Evolutionary conservation across 352 stramenopile genomes (phyloP).

Genomic region (Phytophthora hibernalis): DNA sequence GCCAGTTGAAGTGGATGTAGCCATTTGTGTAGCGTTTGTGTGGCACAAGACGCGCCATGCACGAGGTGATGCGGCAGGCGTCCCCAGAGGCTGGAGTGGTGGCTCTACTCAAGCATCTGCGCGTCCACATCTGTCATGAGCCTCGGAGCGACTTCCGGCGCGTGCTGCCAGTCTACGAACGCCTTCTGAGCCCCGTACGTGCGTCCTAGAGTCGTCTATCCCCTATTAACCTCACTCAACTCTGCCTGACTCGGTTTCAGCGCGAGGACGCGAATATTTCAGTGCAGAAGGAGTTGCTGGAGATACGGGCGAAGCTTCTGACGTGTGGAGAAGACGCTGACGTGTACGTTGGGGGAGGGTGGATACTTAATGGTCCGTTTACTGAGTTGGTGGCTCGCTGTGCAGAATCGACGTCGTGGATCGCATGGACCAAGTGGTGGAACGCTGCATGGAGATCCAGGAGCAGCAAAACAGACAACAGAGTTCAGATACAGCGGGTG

Average conservation of each 20-base stretch:
- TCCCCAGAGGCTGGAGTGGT: conserved; percentile 37
- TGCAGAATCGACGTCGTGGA: conserved; percentile 43
- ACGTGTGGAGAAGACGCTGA: conserved; percentile 18
- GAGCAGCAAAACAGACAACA: conserved; percentile 19
- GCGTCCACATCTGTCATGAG: conserved; percentile 30
- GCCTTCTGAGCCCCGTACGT: conserved; percentile 60
- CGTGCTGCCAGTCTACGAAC: conserved; percentile 52
- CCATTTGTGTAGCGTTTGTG: background rate
- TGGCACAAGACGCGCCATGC: background rate
- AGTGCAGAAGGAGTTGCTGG: conserved; percentile 32
- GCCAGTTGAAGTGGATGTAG: conserved; percentile 9
- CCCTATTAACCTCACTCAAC: background rate
- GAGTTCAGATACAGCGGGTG: conserved; percentile 15
- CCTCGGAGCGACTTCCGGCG: conserved; percentile 36
- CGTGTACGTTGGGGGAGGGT: conserved; percentile 23
- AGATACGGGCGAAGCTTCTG: conserved; percentile 35
- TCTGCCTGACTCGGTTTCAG: background rate
- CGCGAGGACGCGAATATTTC: conserved; percentile 9
- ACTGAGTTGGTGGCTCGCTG: conserved; percentile 2
- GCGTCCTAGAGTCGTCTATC: background rate
- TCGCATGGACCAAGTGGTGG: conserved; percentile 44
- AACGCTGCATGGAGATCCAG: conserved; percentile 37
- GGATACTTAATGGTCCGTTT: background rate
- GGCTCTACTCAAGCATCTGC: conserved; percentile 52
- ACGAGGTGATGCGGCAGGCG: background rate